Evolutionary conservation across 306 rosid species (phyloP), one percentile per base, ranked within the genome.

Genomic region (Cucurbita argyrosperma): DNA sequence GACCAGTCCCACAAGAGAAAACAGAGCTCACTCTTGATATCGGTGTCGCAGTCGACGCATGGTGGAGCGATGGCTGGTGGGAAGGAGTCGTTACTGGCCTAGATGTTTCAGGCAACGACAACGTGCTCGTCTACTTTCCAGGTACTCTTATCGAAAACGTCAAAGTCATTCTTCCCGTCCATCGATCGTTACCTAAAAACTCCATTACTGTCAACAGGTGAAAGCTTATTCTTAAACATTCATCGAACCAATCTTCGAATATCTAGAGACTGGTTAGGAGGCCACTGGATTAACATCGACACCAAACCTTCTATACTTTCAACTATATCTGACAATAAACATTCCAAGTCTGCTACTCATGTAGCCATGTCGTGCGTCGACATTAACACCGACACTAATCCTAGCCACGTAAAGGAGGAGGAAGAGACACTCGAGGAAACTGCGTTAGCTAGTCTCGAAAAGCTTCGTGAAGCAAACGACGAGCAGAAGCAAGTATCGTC

Each of bases 21-120:
- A 71, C 70, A 8, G 90, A 82, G 77, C 80, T 76, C 60, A 83
- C 66, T 30, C 67, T 87, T 14, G 87, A 83, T 57, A 79, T 88
- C 39, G 99, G 99, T 71, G 79, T 78, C 62, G 96, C 96, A 46
- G 87, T 94, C 47, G 99, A 94, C 80, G 99, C 92, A 59, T 91
- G 97, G 99, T 94, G 99, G 99, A 91, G 99, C 50, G 99, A 94
- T 77, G 99, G 99, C 51, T 94, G 99, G 99, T 94, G 99, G 99
- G 99, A 94, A 85, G 99, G 99, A 38, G 87, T 91, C 79, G 84
- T 88, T 60, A 85, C 83, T 77, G 86, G 83, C 80, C 71, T 84
- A 75, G 89, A 85, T 10, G 47, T 80, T 78, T 56, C 80, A 12
- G 68, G 77, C 18, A 80, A 82, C 74, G 87, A 80, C 50, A 59